Conservation (phyloP, 257 asterid species). For the Ocimum tenuiflorum region DNA sequence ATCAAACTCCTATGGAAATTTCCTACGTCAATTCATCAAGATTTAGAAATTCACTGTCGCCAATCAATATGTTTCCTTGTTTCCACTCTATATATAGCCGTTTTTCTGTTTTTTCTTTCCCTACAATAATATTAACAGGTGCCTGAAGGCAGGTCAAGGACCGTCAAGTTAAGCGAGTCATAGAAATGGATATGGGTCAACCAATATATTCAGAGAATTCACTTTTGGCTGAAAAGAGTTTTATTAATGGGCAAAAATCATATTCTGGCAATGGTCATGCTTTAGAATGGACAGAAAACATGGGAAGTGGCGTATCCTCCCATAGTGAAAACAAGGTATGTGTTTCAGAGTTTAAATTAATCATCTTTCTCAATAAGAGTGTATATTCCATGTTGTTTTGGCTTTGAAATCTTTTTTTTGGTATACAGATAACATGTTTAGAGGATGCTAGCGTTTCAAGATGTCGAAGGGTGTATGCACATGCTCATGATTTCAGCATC, state of each 20-base stretch:
- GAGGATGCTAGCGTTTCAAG: slow-evolving; percentile 47
- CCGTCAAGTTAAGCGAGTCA: slow-evolving; percentile 44
- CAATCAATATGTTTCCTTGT: neutral
- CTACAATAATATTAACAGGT: slow-evolving; percentile 25
- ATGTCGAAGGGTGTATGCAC: slow-evolving; percentile 58
- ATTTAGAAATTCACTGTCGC: neutral
- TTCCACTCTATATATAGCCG: neutral
- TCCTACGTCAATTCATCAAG: slow-evolving; percentile 3
- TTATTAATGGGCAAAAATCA: slow-evolving; percentile 33
- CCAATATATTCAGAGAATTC: slow-evolving; percentile 60
- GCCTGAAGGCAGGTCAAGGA: slow-evolving; percentile 63
- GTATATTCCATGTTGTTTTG: neutral
- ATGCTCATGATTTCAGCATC: slow-evolving; percentile 71
- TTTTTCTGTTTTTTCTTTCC: slow-evolving; percentile 2
- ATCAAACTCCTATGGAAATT: neutral
- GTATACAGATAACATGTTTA: slow-evolving; percentile 36
- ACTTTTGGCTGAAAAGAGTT: slow-evolving; percentile 60
- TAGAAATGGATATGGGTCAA: slow-evolving; percentile 40
- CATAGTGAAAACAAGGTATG: slow-evolving; percentile 43
- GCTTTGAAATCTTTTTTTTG: slow-evolving; percentile 7
- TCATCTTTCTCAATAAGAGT: slow-evolving; percentile 12
- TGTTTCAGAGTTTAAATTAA: slow-evolving; percentile 14
- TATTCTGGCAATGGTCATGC: slow-evolving; percentile 34
- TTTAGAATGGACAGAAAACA: slow-evolving; percentile 44
- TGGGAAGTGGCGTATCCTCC: slow-evolving; percentile 22